Evolutionary conservation across 2,329 filamentous ascomycete species (phyloP), one percentile per base, ranked within the genome.

Genomic region (Bipolaris gigantea): DNA sequence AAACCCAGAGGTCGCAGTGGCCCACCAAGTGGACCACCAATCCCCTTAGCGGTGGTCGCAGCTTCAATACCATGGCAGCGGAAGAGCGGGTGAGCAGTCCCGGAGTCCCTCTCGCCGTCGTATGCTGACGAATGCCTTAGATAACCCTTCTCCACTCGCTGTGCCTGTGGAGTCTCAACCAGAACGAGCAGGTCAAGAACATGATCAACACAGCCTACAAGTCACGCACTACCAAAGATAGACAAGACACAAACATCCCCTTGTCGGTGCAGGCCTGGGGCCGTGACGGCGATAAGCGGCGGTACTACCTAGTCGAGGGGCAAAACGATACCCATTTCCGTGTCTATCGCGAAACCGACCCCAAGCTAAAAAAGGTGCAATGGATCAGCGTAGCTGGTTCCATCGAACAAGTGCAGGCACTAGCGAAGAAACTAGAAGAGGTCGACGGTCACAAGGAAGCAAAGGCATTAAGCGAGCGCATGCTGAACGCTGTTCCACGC

Each of bases 371-470:
- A 67, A 84, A 89, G 41, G 88, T 88, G 57, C 91, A 90, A 21
- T 99, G 94, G 94, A 91, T 90, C 84, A 97, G 88, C 69, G 87
- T 97, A 38, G 94, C 94, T 15, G 91, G 93, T 6, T 88, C 82
- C 44, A 97, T 99, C 44, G 91, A 95, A 5, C 93, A 97, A 72
- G 79, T 97, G 58, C 87, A 84, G 64, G 79, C 76, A 5, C 78
- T 97, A 45, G 88, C 88, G 5, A 85, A 89, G 45, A 95, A 89
- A 72, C 83, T 99, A 9, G 83, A 87, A 48, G 84, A 81, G 3
- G 83, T 87, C 45, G 93, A 97, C 64, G 89, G 89, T 48, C 89
- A 89, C 0, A 90, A 89, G 46, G 89, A 90, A 70, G 90, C 93
- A 0, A 89, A 85, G 67, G 85, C 86, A 55, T 81, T 97, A 32